Conservation (phyloP, 768 basidiomycete species). For the Russula sp. region DNA sequence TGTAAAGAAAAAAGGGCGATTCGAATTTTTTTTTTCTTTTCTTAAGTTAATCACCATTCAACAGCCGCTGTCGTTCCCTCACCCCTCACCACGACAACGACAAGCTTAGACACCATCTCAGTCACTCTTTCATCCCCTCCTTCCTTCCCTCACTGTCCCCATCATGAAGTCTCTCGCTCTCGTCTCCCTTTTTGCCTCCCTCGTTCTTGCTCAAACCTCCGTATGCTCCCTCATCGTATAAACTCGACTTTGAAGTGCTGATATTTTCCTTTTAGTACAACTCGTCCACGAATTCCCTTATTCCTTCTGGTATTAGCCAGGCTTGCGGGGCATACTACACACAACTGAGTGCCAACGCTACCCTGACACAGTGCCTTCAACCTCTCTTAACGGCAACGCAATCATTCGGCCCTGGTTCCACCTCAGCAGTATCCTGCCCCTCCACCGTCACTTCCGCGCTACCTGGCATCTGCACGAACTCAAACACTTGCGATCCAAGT, state of each 20-base stretch:
- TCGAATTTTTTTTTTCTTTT: not conserved
- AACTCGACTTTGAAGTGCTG: slow-evolving; percentile 29
- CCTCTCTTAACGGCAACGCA: slow-evolving; percentile 56
- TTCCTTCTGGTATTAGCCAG: slow-evolving; percentile 60
- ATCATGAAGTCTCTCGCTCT: slow-evolving; percentile 51
- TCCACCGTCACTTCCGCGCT: slow-evolving; percentile 48
- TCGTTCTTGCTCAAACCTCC: slow-evolving; percentile 43
- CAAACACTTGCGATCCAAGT: slow-evolving; percentile 48
- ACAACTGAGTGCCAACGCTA: slow-evolving; percentile 54
- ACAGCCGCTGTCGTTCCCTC: not conserved
- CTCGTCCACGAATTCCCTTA: slow-evolving; percentile 42
- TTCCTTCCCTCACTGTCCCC: slow-evolving; percentile 26
- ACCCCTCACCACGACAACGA: not conserved
- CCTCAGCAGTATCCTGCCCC: slow-evolving; percentile 36
- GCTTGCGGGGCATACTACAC: slow-evolving; percentile 54
- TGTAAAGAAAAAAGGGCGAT: too few relatives aligned
- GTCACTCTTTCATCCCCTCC: slow-evolving; percentile 11
- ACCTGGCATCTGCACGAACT: slow-evolving; percentile 46
- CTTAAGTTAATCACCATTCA: not conserved
- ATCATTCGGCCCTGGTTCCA: slow-evolving; percentile 44
- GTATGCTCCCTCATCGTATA: not conserved
- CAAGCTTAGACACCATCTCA: not conserved
- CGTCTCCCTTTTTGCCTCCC: slow-evolving; percentile 44
- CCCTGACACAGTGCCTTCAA: slow-evolving; percentile 54
- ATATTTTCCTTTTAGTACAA: slow-evolving; percentile 17